A percentile compares a stretch with the other conserved stretches of the same genome.
phyloP scores from a whole-genome alignment of 2,329 filamentous ascomycete genomes.

The Teratosphaeria gauchensis region DNA sequence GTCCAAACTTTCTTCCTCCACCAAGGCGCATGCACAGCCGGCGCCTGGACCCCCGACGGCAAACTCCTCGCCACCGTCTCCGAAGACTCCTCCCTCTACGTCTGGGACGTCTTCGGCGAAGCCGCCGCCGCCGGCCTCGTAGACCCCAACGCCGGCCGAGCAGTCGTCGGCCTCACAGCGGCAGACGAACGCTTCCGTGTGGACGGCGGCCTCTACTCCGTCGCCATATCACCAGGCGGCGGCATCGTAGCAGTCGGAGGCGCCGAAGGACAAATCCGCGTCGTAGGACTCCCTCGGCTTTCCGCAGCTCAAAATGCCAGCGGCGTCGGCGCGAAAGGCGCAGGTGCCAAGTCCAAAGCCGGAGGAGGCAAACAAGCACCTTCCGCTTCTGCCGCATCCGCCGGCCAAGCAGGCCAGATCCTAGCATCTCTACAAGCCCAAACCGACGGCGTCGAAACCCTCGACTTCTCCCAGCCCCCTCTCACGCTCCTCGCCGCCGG shows the following conservation, averaged over 20 bases:
- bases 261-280: conserved; percentile 73
- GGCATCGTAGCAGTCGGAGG: conserved; percentile 78
- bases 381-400: conserved; percentile 20
- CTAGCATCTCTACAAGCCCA: conserved; percentile 77
- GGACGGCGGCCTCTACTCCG: conserved; percentile 81
- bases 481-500: conserved; percentile 53
- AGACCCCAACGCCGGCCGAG: conserved; percentile 41
- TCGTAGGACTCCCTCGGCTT: conserved; percentile 70
- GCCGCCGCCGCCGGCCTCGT: conserved; percentile 56
- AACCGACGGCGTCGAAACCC: conserved; percentile 67
- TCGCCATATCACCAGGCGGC: conserved; percentile 72
- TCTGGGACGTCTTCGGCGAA: conserved; percentile 83
- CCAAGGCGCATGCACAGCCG: conserved; percentile 75
- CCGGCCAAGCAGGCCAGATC: conserved; percentile 57
- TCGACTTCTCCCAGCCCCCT: conserved; percentile 53
- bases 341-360: conserved; percentile 40
- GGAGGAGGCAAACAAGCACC: conserved; percentile 35
- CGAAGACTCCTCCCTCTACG: conserved; percentile 80
- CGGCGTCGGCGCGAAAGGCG: conserved; percentile 32
- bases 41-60: conserved; percentile 83
- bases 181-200: conserved; percentile 85
- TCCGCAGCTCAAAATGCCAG: conserved; percentile 21
- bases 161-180: conserved; percentile 66
- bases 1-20: conserved; percentile 89
- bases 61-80: conserved; percentile 77